A percentile compares a stretch with the other conserved stretches of the same genome.
These are phyloP conservation scores for Komagataella mondaviorum DNA, from an alignment of 805 yeast species.

Conservation along the genomic window DNA sequence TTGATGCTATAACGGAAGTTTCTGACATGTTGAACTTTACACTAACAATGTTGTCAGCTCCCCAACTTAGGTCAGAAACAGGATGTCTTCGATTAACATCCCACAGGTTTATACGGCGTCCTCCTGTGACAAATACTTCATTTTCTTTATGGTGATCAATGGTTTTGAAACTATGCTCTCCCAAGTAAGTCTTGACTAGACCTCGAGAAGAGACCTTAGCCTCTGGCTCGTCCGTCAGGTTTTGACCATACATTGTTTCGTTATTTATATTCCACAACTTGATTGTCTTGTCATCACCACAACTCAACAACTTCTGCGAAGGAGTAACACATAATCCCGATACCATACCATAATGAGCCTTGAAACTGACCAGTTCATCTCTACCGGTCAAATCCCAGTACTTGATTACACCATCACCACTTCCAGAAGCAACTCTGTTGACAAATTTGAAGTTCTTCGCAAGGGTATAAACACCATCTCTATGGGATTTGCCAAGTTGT, in stretches of 20 bases:
- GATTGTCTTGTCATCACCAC: constrained; percentile 84
- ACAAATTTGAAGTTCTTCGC: constrained; percentile 65
- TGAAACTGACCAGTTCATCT: constrained; percentile 60
- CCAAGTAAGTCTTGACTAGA: constrained; percentile 64
- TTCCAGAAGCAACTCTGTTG: constrained; percentile 76
- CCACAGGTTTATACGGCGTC: constrained; percentile 87
- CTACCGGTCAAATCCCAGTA: constrained; percentile 85
- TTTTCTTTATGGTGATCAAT: constrained; percentile 78
- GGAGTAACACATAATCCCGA: constrained; percentile 67
- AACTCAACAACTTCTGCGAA: constrained; percentile 49
- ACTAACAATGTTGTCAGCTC: constrained; percentile 77
- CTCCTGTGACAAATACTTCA: constrained; percentile 78
- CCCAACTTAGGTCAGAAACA: constrained; percentile 78
- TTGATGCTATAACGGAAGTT: constrained; percentile 75
- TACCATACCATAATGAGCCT: constrained; percentile 85
- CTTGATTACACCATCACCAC: constrained; percentile 91
- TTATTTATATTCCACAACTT: constrained; percentile 76
- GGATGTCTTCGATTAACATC: constrained; percentile 72
- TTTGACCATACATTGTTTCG: constrained; percentile 17
- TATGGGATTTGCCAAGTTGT: constrained; percentile 87
- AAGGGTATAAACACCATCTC: constrained; percentile 84
- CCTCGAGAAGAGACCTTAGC: constrained; percentile 29
- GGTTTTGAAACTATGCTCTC: constrained; percentile 74
- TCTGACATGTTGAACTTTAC: constrained; percentile 87
- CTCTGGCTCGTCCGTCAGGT: constrained; percentile 13